Evolutionary conservation across 495 filamentous ascomycete genomes (phyloP), one percentile per base, ranked within the genome.

Genomic region (Letharia lupina): DNA sequence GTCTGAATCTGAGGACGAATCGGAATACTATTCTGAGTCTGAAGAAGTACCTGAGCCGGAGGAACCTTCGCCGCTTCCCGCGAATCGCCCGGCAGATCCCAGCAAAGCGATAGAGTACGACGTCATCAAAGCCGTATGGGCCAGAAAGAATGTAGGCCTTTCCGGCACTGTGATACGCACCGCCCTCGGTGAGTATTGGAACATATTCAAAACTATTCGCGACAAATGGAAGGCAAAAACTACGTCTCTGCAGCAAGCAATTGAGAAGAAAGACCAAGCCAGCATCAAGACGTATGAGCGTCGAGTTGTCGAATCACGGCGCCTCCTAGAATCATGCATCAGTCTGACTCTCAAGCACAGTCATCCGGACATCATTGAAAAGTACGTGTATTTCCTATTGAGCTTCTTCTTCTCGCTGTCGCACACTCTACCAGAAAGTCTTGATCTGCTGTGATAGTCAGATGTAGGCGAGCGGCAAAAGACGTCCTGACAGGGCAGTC

Each of bases 111-210:
- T 83, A 0, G 74, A 82, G 52, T 90, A 87, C 70, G 87, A 90
- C 67, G 76, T 83, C 2, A 78, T 88, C 37, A 82, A 84, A 71
- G 85, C 85, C 31, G 80, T 90, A 23, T 90, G 88, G 87, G 81
- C 75, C 16, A 81, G 83, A n/a, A 78, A 80, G 42, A 83, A 80
- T 65, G 69, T 64, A n/a, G 63, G 64, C 13, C 64, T 73, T 28
- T 68, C 71, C 20, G 54, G 67, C 33, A 60, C 65, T 31, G 71
- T 69, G 8, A 70, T 73, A 62, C 69, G 71, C n/a, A 75, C 68
- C 56, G 79, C 80, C 28, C 72, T 89, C 33, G 77, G 77, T 50
- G 79, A 81, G n/a, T 84, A 83, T 67, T 86, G 86, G 75, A 82
- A 85, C 31, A 77, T 89, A n/a, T 75, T 85, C 47, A 83, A 84